These are phyloP conservation scores for Candida loeiensis DNA, from an alignment of 805 yeast genomes.

Conservation along the genomic window DNA sequence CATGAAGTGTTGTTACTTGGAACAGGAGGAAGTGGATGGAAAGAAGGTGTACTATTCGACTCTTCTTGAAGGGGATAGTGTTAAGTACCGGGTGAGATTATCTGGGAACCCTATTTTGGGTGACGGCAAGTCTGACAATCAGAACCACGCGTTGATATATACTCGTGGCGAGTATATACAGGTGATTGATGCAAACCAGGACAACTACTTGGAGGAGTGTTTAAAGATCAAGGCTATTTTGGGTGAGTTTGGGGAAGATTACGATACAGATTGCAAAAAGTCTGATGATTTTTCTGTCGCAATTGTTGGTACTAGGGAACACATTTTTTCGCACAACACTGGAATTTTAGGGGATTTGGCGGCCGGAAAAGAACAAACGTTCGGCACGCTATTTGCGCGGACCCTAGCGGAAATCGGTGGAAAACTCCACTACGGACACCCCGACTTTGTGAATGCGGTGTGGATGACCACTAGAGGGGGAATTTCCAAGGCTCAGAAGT, in stretches of 20 bases:
- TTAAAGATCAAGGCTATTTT: slow-evolving; percentile 81
- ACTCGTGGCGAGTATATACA: slow-evolving; percentile 94
- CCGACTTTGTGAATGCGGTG: slow-evolving; percentile 86
- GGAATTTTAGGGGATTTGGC: slow-evolving; percentile 95
- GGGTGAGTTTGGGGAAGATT: slow-evolving; percentile 70
- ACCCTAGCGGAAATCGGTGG: slow-evolving; percentile 93
- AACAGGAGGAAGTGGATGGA: slow-evolving; percentile 41
- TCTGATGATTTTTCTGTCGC: slow-evolving; percentile 68
- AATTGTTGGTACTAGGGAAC: slow-evolving; percentile 91
- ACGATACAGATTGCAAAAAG: slow-evolving; percentile 35
- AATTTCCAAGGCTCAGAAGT: slow-evolving; percentile 89
- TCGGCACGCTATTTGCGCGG: slow-evolving; percentile 92
- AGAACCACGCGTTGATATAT: slow-evolving; percentile 81
- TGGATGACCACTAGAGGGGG: slow-evolving; percentile 97
- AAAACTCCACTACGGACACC: slow-evolving; percentile 93
- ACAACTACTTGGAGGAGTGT: slow-evolving; percentile 92
- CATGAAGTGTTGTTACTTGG: slow-evolving; percentile 52
- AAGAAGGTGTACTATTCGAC: slow-evolving; percentile 61
- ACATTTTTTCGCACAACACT: slow-evolving; percentile 86
- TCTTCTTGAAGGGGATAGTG: slow-evolving; percentile 30
- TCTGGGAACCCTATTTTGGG: slow-evolving; percentile 95
- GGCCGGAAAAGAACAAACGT: slow-evolving; percentile 96
- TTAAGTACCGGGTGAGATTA: slow-evolving; percentile 57
- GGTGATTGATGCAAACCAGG: slow-evolving; percentile 95
- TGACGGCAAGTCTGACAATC: slow-evolving; percentile 95